These are phyloP conservation scores for Tolypocladium sp. DNA, from an alignment of 2,329 filamentous ascomycete species.

Conservation along the genomic window DNA sequence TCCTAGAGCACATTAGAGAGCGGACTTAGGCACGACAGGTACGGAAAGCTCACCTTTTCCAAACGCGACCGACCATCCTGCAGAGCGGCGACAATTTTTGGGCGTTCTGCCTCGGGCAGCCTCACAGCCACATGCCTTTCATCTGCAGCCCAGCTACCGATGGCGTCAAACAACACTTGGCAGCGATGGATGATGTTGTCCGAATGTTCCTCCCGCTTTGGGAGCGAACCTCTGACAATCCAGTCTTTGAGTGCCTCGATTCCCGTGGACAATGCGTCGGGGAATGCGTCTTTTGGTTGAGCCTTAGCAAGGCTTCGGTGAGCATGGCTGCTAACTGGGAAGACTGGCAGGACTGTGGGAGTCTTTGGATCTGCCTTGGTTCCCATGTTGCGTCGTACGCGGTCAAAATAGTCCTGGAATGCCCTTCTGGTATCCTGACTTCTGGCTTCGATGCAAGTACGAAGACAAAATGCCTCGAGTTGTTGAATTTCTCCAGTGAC, in stretches of 20 bases:
- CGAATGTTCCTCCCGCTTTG: constrained; percentile 3
- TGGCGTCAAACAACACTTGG: constrained; percentile 6
- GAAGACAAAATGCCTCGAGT: background rate
- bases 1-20: too few species aligned
- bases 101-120: background rate
- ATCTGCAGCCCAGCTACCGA: background rate
- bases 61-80: too few species aligned
- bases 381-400: background rate
- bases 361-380: too few species aligned
- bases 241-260: constrained; percentile 4
- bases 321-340: constrained; percentile 7
- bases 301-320: background rate
- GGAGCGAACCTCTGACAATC: constrained; percentile 3
- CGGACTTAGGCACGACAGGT: too few species aligned
- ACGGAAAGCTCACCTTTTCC: too few species aligned
- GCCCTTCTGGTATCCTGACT: background rate
- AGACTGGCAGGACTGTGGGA: background rate
- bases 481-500: too few species aligned
- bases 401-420: constrained; percentile 1
- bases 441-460: constrained; percentile 5
- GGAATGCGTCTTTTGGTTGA: background rate
- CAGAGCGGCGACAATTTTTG: too few species aligned
- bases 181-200: constrained; percentile 3
- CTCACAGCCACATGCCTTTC: background rate
- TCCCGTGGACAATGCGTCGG: constrained; percentile 2